Conservation (phyloP, 495 filamentous ascomycete species). For the Xylaria castorea region DNA sequence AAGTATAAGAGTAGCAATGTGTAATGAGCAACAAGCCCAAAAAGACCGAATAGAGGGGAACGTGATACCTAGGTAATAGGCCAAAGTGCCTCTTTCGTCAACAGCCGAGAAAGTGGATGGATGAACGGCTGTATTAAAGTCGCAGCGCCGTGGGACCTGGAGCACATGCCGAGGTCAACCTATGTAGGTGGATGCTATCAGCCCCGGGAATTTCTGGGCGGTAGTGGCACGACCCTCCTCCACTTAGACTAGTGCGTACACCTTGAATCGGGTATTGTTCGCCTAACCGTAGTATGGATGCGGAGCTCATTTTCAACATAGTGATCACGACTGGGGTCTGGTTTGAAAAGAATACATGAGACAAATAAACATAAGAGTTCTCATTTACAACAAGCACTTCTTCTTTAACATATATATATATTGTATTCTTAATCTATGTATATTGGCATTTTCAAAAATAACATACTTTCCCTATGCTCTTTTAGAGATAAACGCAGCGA, state of each 20-base stretch:
- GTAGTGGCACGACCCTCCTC: slow-evolving; percentile 1
- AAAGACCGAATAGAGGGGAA: slow-evolving; percentile 1
- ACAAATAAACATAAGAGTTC: not conserved
- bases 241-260: not conserved
- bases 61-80: not conserved
- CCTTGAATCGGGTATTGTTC: not conserved
- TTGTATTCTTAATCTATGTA: not conserved
- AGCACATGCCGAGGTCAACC: slow-evolving; percentile 43
- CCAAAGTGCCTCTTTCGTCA: not conserved
- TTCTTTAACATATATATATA: not conserved
- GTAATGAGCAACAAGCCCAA: slow-evolving; percentile 2
- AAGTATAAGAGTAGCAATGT: not conserved
- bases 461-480: not conserved
- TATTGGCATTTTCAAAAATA: not conserved
- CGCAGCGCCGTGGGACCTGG: slow-evolving; percentile 15
- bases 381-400: not conserved
- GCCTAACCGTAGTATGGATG: not conserved
- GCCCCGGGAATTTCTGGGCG: slow-evolving; percentile 6
- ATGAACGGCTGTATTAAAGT: slow-evolving; percentile 17
- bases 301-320: not conserved
- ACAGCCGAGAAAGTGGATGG: slow-evolving; percentile 27
- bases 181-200: not conserved
- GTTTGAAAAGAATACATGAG: not conserved
- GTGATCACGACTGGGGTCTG: no score
- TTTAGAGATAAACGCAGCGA: not conserved